Percentiles rank a stretch among this genome's conserved stretches.
phyloP scores from a whole-genome alignment of 164 flowering plant genomes.

The Chimonanthus praecox region DNA sequence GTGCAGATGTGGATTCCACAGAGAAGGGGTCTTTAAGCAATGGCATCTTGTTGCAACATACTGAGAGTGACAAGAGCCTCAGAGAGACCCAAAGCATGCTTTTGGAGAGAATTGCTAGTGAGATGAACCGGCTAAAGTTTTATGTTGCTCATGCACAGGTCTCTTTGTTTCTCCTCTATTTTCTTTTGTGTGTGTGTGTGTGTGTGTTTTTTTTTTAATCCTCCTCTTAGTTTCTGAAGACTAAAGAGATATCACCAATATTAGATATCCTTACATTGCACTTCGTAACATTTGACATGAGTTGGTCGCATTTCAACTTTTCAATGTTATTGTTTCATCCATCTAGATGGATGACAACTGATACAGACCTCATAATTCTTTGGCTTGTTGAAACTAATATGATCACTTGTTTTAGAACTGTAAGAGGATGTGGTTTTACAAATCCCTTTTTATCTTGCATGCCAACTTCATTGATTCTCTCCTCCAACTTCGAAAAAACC shows the following conservation, averaged over 20 bases:
- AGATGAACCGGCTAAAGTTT: slow-evolving; percentile 95
- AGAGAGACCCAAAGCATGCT: slow-evolving; percentile 98
- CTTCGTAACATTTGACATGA: neutral
- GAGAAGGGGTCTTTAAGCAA: slow-evolving; percentile 44
- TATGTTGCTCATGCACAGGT: slow-evolving; percentile 91
- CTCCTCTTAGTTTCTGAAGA: neutral
- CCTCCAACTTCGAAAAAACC: neutral
- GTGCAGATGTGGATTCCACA: slow-evolving; percentile 36
- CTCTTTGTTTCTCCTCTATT: slow-evolving; percentile 22
- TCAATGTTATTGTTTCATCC: neutral
- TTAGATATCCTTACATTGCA: neutral
- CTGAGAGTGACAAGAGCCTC: slow-evolving; percentile 62
- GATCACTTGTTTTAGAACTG: neutral
- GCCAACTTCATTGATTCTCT: neutral
- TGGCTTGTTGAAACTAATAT: neutral
- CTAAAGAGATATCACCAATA: neutral
- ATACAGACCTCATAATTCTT: neutral
- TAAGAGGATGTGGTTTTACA: neutral
- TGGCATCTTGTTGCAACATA: slow-evolving; percentile 40
- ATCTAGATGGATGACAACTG: neutral
- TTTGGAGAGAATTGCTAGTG: slow-evolving; percentile 96
- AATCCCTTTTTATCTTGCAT: neutral
- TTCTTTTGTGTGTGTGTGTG: neutral
- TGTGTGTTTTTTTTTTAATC: no score
- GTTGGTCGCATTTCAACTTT: neutral